phyloP scores from a whole-genome alignment of 805 yeast genomes.

The Pichia ethanolica region DNA sequence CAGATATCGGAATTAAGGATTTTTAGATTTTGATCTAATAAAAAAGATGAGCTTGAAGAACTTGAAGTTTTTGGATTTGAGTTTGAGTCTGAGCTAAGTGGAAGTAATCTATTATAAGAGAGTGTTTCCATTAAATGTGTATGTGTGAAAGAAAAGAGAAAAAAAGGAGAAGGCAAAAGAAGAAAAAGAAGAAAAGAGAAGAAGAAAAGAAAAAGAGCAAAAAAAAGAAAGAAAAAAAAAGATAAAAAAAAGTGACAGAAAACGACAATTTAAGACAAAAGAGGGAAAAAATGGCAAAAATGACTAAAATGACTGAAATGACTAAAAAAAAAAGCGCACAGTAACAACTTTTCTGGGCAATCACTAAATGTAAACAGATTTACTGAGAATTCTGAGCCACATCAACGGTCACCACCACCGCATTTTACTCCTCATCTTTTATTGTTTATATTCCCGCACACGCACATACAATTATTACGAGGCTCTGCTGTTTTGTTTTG shows the following conservation, averaged over 20 bases:
- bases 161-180: not conserved
- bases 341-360: too few species aligned
- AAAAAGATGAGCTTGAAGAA: not conserved
- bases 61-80: not conserved
- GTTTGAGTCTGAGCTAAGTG: not conserved
- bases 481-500: too few species aligned
- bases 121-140: conserved; percentile 3
- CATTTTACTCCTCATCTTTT: too few species aligned
- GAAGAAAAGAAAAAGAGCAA: not conserved
- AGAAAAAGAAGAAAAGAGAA: not conserved
- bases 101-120: not conserved
- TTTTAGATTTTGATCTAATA: not conserved
- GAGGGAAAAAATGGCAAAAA: too few species aligned
- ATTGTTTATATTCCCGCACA: too few species aligned
- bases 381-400: too few species aligned
- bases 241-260: not conserved
- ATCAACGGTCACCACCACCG: too few species aligned
- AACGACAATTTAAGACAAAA: not conserved
- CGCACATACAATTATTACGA: too few species aligned
- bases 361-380: too few species aligned
- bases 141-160: not conserved
- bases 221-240: not conserved
- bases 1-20: not conserved
- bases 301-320: too few species aligned
- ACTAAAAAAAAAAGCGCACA: too few species aligned